Evolutionary conservation across 306 rosid genomes (phyloP).

Genomic region (Vigna nakashimae): DNA sequence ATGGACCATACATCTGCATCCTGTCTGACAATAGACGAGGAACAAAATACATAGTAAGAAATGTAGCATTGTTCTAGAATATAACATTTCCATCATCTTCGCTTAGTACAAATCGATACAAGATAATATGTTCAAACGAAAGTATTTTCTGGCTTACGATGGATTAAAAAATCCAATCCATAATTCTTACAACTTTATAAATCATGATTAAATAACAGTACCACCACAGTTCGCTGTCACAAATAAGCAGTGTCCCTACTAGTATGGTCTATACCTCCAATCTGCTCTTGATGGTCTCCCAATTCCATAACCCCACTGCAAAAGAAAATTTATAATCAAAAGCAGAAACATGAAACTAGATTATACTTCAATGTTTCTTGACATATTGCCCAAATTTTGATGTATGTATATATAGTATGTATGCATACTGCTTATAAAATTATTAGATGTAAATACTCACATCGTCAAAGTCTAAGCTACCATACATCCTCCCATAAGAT

Average conservation of each 20-base stretch:
- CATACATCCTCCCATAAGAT: slow-evolving; percentile 91
- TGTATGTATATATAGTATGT: neutral
- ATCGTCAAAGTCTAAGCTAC: slow-evolving; percentile 86
- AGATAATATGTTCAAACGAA: slow-evolving; percentile 5
- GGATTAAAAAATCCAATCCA: slow-evolving; percentile 31
- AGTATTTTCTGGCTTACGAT: slow-evolving; percentile 6
- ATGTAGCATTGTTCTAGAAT: slow-evolving; percentile 16
- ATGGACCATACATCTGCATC: slow-evolving; percentile 20
- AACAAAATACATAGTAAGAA: neutral
- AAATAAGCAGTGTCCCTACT: slow-evolving; percentile 35
- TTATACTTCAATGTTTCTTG: neutral
- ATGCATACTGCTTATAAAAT: slow-evolving; percentile 25
- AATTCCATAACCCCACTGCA: slow-evolving; percentile 96
- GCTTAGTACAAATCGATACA: slow-evolving; percentile 28
- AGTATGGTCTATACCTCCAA: slow-evolving; percentile 98
- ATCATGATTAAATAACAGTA: neutral
- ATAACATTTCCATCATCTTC: slow-evolving; percentile 20
- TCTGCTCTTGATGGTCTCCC: slow-evolving; percentile 90
- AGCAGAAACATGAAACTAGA: slow-evolving; percentile 28
- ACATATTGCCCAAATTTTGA: neutral
- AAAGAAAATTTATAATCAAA: slow-evolving; percentile 33
- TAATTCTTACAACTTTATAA: slow-evolving; percentile 17
- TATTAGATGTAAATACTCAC: slow-evolving; percentile 58
- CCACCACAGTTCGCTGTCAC: slow-evolving; percentile 24
- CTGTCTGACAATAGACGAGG: slow-evolving; percentile 7